These are phyloP conservation scores for Solanum acaule DNA, from an alignment of 257 asterid genomes.

Conservation along the genomic window DNA sequence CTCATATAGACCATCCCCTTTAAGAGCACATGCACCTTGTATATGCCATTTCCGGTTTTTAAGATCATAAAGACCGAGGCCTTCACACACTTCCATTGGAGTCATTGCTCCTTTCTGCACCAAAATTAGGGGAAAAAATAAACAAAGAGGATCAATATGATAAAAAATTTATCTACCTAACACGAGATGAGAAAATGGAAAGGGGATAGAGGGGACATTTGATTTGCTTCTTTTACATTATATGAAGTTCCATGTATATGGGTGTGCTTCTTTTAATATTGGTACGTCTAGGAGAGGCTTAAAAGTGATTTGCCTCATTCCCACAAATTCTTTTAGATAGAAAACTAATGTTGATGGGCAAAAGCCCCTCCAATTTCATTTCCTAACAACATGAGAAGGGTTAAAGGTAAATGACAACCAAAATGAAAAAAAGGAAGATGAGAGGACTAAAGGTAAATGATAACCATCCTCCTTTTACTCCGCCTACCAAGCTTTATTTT, in stretches of 20 bases:
- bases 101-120: conserved; percentile 93
- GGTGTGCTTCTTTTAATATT: not conserved
- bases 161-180: not conserved
- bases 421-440: not conserved
- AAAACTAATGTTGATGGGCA: not conserved
- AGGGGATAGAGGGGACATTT: not conserved
- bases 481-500: not conserved
- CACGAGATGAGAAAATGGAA: not conserved
- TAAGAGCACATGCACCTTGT: conserved; percentile 88
- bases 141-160: not conserved
- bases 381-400: not conserved
- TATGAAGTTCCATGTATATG: not conserved
- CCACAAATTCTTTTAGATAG: not conserved
- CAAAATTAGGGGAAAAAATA: not conserved
- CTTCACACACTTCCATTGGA: conserved; percentile 88
- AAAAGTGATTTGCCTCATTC: not conserved
- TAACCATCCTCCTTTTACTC: not conserved
- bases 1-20: conserved; percentile 91
- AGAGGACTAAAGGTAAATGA: not conserved
- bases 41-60: conserved; percentile 89
- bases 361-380: not conserved
- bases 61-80: conserved; percentile 77
- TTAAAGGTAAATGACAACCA: not conserved
- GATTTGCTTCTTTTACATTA: not conserved
- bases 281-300: not conserved